Percentiles rank a stretch among this genome's conserved stretches.
phyloP scores from a whole-genome alignment of 768 basidiomycete genomes.

The Flagelloscypha sp. region DNA sequence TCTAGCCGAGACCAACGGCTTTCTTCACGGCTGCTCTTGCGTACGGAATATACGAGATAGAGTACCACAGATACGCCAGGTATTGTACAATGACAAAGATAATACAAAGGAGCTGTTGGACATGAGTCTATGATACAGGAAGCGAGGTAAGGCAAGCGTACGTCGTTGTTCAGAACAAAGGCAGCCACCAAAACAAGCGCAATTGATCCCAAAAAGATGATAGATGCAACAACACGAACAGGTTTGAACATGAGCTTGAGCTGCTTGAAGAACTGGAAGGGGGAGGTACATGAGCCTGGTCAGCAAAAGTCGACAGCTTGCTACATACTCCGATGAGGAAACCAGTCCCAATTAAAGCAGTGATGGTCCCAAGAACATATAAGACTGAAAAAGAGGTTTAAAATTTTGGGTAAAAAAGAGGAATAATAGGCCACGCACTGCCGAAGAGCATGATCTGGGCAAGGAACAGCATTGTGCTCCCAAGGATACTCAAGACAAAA shows the following conservation, averaged over 20 bases:
- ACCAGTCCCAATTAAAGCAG: conserved; percentile 81
- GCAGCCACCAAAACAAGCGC: conserved; percentile 80
- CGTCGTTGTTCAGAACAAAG: conserved; percentile 65
- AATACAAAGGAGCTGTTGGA: conserved; percentile 53
- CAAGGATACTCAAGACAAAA: conserved; percentile 74
- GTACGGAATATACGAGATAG: conserved; percentile 84
- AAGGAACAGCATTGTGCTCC: conserved; percentile 68
- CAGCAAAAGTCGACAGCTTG: conserved; percentile 1
- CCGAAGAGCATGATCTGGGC: conserved; percentile 65
- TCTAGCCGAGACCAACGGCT: conserved; percentile 44
- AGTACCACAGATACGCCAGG: conserved; percentile 88
- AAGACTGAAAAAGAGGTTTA: conserved; percentile 56
- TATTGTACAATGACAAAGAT: conserved; percentile 88
- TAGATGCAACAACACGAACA: conserved; percentile 72
- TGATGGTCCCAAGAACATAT: conserved; percentile 72
- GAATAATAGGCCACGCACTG: conserved; percentile 36
- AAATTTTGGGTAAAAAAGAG: conserved; percentile 6
- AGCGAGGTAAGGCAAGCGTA: conserved; percentile 21
- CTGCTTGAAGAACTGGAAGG: conserved; percentile 63
- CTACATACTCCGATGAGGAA: conserved; percentile 80
- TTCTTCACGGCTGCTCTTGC: conserved; percentile 69
- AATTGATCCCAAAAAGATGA: conserved; percentile 73
- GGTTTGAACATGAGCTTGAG: conserved; percentile 93
- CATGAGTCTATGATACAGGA: neutral
- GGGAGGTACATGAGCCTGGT: conserved; percentile 5